phyloP scores from a whole-genome alignment of 2,329 filamentous ascomycete genomes.

The Colletotrichum lini region DNA sequence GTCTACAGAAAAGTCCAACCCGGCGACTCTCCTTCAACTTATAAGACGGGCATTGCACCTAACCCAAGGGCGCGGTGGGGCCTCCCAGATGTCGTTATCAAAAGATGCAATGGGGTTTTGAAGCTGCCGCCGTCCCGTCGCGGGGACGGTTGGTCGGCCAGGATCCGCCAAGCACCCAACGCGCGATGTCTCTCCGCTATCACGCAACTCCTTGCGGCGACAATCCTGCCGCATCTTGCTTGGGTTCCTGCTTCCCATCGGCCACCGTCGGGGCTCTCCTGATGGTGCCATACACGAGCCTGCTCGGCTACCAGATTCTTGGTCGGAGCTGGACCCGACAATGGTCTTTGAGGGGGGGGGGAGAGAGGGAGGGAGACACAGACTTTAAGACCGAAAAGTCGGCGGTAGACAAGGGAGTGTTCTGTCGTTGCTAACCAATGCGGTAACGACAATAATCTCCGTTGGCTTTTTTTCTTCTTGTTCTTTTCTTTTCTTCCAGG shows the following conservation, averaged over 20 bases:
- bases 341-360: no score
- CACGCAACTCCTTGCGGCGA: constrained; percentile 25
- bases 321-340: not conserved
- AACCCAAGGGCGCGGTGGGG: constrained; percentile 10
- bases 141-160: constrained; percentile 1
- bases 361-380: no score
- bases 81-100: constrained; percentile 6
- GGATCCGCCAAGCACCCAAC: constrained; percentile 22
- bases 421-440: not conserved
- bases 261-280: not conserved
- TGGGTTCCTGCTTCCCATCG: not conserved
- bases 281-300: not conserved
- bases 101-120: not conserved
- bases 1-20: not conserved
- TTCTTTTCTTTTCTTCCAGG: no score
- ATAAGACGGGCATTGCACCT: not conserved
- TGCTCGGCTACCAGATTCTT: not conserved
- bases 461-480: no score
- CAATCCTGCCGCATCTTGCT: not conserved
- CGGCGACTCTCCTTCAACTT: not conserved
- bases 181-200: constrained; percentile 37
- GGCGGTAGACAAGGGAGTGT: not conserved
- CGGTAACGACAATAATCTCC: no score
- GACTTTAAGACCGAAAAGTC: not conserved
- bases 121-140: constrained; percentile 17